phyloP scores from a whole-genome alignment of 2,329 filamentous ascomycete genomes.

The Fusarium scirpi region DNA sequence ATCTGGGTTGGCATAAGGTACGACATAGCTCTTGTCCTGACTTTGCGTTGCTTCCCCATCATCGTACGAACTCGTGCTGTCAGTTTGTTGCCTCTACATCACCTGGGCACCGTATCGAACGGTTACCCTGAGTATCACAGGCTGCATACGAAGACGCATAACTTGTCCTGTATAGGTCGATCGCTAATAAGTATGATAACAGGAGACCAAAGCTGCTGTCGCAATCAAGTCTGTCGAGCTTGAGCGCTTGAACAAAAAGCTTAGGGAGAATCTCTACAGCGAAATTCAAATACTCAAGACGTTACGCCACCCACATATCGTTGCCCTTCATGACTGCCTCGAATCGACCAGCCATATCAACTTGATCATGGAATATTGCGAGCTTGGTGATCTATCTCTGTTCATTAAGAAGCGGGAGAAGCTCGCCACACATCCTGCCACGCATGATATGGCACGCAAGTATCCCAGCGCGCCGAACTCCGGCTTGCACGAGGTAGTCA shows the following conservation, averaged over 20 bases:
- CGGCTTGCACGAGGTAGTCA: conserved; percentile 96
- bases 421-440: conserved; percentile 81
- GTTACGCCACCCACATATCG: conserved; percentile 95
- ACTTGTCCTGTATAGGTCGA: not conserved
- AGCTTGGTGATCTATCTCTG: conserved; percentile 90
- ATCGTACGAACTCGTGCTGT: conserved; percentile 20
- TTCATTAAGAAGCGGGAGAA: conserved; percentile 96
- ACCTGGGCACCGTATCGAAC: conserved; percentile 5
- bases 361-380: conserved; percentile 98
- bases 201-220: conserved; percentile 85
- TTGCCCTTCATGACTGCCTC: conserved; percentile 93
- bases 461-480: conserved; percentile 87
- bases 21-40: conserved; percentile 14
- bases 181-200: conserved; percentile 31
- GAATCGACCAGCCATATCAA: conserved; percentile 91
- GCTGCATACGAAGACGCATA: not conserved
- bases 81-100: conserved; percentile 19
- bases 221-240: conserved; percentile 98
- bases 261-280: conserved; percentile 94
- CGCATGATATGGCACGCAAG: conserved; percentile 90
- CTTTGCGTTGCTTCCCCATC: conserved; percentile 20
- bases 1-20: conserved; percentile 86
- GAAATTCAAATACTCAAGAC: conserved; percentile 97
- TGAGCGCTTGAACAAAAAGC: conserved; percentile 90
- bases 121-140: conserved; percentile 8